Percentiles rank a stretch among this genome's conserved stretches.
These are phyloP conservation scores for Phaffia tasmanica DNA, from an alignment of 768 basidiomycete species.

Conservation along the genomic window DNA sequence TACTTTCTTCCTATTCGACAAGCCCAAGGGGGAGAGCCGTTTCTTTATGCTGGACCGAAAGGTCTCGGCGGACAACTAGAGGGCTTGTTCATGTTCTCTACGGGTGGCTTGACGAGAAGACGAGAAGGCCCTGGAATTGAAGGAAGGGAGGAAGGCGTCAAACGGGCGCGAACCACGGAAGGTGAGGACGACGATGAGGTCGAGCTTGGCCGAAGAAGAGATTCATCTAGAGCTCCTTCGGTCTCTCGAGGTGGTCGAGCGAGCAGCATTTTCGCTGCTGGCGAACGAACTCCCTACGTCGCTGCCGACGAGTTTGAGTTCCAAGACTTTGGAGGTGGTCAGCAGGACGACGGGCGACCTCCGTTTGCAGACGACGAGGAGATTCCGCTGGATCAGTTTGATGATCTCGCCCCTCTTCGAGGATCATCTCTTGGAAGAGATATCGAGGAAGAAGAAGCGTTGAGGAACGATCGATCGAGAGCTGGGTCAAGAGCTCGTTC, in stretches of 20 bases:
- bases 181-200: constrained; percentile 51
- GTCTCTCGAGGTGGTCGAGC: constrained; percentile 48
- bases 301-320: constrained; percentile 39
- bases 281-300: constrained; percentile 29
- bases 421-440: no score
- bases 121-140: constrained; percentile 46
- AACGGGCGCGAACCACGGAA: constrained; percentile 44
- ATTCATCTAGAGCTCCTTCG: constrained; percentile 41
- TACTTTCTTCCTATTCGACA: constrained; percentile 81
- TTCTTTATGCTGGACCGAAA: constrained; percentile 71
- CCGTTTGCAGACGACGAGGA: constrained; percentile 14
- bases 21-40: constrained; percentile 42
- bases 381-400: not conserved
- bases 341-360: constrained; percentile 2
- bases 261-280: constrained; percentile 45
- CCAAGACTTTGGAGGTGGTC: constrained; percentile 48
- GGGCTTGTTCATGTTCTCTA: constrained; percentile 71
- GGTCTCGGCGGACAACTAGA: constrained; percentile 61
- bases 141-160: constrained; percentile 27
- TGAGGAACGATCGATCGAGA: not conserved
- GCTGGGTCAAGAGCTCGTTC: not conserved
- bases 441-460: constrained; percentile 18
- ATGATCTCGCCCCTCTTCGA: no score
- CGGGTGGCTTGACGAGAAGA: constrained; percentile 50
- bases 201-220: constrained; percentile 60